These are phyloP conservation scores for Begonia loranthoides DNA, from an alignment of 306 rosid species.

Conservation along the genomic window DNA sequence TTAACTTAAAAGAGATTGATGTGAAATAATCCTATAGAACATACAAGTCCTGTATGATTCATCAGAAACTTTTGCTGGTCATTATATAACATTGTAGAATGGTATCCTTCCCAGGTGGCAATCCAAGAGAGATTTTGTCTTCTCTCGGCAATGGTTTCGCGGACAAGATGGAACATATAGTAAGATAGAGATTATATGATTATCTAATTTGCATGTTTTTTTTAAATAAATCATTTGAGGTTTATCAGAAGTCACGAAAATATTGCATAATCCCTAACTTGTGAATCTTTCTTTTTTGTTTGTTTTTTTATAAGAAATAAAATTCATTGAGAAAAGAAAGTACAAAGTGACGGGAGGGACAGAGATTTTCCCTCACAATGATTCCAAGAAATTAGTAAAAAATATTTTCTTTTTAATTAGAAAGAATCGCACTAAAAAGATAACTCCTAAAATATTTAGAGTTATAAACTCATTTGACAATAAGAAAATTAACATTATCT, in stretches of 20 bases:
- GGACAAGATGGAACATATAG: slow-evolving; percentile 92
- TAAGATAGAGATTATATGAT: slow-evolving; percentile 28
- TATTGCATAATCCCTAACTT: too few species aligned
- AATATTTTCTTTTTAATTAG: too few species aligned
- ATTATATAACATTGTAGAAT: slow-evolving; percentile 2
- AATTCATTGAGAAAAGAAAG: not conserved
- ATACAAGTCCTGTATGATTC: too few species aligned
- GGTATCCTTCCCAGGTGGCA: slow-evolving; percentile 52
- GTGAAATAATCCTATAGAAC: too few species aligned
- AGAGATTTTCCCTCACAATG: too few species aligned
- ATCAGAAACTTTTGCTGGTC: not conserved
- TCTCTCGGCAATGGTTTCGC: slow-evolving; percentile 91
- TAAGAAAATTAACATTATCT: too few species aligned
- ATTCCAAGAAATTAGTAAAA: too few species aligned
- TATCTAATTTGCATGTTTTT: not conserved
- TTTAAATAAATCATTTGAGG: not conserved
- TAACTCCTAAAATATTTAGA: too few species aligned
- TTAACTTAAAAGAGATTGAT: slow-evolving; percentile 2
- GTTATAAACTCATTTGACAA: too few species aligned
- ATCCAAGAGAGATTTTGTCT: slow-evolving; percentile 77
- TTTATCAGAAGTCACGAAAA: not conserved
- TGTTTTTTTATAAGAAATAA: not conserved
- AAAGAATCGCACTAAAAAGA: too few species aligned
- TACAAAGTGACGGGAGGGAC: not conserved
- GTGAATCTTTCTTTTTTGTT: not conserved